These are phyloP conservation scores for Jatropha curcas DNA, from an alignment of 345 rosid genomes.

Conservation along the genomic window DNA sequence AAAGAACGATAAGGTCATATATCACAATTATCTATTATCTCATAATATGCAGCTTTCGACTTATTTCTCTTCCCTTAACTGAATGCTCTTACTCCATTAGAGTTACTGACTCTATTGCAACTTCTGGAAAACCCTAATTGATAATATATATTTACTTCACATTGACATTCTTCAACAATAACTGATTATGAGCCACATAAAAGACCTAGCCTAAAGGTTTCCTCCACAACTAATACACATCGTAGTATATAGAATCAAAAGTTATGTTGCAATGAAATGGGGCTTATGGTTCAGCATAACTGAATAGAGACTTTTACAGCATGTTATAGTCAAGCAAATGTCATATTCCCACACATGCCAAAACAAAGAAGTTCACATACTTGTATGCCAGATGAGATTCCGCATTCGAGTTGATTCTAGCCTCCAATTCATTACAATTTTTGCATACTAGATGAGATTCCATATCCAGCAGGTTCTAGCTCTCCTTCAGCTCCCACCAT, in stretches of 20 bases:
- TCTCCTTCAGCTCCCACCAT: no score
- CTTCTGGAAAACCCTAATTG: neutral
- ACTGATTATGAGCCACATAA: neutral
- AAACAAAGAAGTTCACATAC: no score
- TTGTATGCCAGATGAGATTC: no score
- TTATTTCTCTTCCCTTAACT: neutral
- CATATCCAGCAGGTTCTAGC: no score
- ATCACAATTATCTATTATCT: no score
- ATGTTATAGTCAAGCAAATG: neutral
- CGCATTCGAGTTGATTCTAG: no score
- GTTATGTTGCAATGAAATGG: neutral
- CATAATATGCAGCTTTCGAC: neutral
- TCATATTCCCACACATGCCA: neutral
- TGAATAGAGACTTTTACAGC: neutral
- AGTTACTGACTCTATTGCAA: neutral
- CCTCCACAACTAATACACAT: neutral
- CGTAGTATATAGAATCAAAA: neutral
- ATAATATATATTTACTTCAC: no score
- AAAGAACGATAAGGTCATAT: no score
- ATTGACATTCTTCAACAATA: no score
- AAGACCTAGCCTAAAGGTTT: neutral
- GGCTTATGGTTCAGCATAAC: neutral
- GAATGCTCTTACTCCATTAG: neutral
- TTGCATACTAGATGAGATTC: no score
- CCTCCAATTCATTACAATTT: no score